Evolutionary conservation across 768 basidiomycete genomes (phyloP), one percentile per base, ranked within the genome.

Genomic region (Lyophyllum shimeji): DNA sequence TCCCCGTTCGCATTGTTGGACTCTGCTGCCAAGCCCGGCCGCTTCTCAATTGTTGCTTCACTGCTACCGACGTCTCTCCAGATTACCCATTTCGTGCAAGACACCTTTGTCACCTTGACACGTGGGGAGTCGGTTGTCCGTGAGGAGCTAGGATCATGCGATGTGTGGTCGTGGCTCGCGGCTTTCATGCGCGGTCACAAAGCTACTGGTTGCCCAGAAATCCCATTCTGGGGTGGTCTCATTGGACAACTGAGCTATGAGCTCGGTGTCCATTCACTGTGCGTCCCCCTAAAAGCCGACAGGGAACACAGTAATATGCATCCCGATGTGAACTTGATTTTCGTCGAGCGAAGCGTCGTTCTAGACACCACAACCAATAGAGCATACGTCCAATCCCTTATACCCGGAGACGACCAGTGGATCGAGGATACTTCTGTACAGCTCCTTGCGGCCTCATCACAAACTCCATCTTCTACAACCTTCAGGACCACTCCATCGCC

Each of bases 191-290:
- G 73, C 31, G 58, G 70, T 18, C 76, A 73, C 47, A 76, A 74
- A 55, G 82, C 78, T 8, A 57, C 61, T 21, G 76, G 76, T 21
- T 63, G 63, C 40, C 60, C 75, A 7, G 77, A 83, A 9, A 67
- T 84, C 43, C 91, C 90, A 0, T 93, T 93, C 67, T 92, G 90
- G 89, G 92, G 90, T 33, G 92, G 92, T 21, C 74, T 93, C 13
- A 69, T 93, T 21, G 92, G 92, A 8, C 84, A 81, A 56, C 71
- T 93, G 56, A 89, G 87, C 61, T 94, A 93, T 64, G 92, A 93
- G 67, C 75, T 92, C 17, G 92, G 90, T 12, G 79, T 86, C 5
- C 71, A 79, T 43, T 75, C 82, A 7, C 69, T 91, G 23, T 67
- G 74, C 20, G 72, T 86, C 48, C 70, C 76, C 52, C 67, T 78